Evolutionary conservation across 2,329 filamentous ascomycete genomes (phyloP), one percentile per base, ranked within the genome.

Genomic region (Neocatenulostroma microsporum): DNA sequence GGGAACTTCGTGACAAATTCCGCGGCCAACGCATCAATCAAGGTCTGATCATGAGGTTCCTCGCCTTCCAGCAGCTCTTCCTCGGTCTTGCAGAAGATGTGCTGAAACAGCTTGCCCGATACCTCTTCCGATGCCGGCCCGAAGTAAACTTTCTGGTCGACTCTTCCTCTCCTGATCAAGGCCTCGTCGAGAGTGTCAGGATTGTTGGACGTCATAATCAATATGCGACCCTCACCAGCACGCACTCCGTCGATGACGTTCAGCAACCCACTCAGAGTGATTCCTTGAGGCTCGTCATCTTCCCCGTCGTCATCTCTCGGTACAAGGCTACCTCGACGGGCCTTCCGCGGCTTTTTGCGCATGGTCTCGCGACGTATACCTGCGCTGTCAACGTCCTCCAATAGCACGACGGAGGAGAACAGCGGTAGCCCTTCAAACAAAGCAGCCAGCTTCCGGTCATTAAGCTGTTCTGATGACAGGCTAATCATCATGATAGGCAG

Each of bases 331-430:
- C 10, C 11, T 15, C 14, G 18, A 36, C 29, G 4, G 13, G 15
- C 28, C 21, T 38, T 35, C 34, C 29, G 20, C 20, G 21, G 15
- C 20, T 21, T 21, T 17, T 26, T 32, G 20, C 34, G 34, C 24
- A 41, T 39, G 87, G 94, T 87, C 58, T 94, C 94, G 63, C 89
- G 84, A 23, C 86, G 86, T 51, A 89, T 88, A 57, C 89, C 88
- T 39, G 95, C 84, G 34, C 87, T 87, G 62, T 95, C 89, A 43
- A 95, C 88, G 69, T 96, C 89, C 60, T 96, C 89, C 55, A 94
- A 89, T 76, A 96, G 95, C 66, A 96, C 95, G 57, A 96, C 95
- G 64, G 89, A 96, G 74, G 95, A 94, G 36, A 86, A 94, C n/a
- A n/a, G n/a, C 52, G 89, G 80, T 9, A 91, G 89, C 86, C 94